A percentile compares a stretch with the other conserved stretches of the same genome.
Evolutionary conservation across 306 rosid species (phyloP).

Genomic region (Begonia masoniana): DNA sequence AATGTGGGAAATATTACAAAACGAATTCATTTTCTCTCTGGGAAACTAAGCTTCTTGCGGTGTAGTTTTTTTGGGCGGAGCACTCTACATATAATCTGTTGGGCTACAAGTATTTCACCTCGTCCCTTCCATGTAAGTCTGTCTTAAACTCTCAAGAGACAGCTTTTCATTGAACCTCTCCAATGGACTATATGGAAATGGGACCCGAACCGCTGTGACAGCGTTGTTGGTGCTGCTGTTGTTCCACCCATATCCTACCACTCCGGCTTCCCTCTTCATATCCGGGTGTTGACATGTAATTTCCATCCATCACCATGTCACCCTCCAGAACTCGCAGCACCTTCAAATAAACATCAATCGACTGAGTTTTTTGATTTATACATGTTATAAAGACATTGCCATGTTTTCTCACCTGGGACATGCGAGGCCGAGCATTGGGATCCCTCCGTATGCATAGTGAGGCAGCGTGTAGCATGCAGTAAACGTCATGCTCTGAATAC

Average conservation of each 20-base stretch:
- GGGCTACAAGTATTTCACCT: constrained; percentile 25
- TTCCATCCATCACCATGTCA: constrained; percentile 77
- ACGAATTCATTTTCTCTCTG: constrained; percentile 11
- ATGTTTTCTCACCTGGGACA: constrained; percentile 68
- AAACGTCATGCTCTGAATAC: constrained; percentile 64
- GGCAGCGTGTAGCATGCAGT: constrained; percentile 90
- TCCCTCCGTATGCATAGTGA: constrained; percentile 84
- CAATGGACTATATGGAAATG: constrained; percentile 33
- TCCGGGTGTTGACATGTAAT: constrained; percentile 48
- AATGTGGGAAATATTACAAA: constrained; percentile 1
- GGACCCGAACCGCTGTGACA: constrained; percentile 39
- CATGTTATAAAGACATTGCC: background rate
- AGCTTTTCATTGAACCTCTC: constrained; percentile 69
- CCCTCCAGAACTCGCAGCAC: constrained; percentile 92
- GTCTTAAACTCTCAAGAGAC: constrained; percentile 43
- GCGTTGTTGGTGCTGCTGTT: constrained; percentile 34
- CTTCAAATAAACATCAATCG: constrained; percentile 15
- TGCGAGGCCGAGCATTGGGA: constrained; percentile 89
- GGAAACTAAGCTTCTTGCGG: background rate
- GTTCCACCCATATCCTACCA: constrained; percentile 63
- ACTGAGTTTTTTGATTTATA: no score
- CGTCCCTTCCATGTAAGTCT: constrained; percentile 61
- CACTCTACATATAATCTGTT: constrained; percentile 26
- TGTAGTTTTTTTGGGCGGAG: constrained; percentile 12
- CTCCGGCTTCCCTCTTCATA: constrained; percentile 71